Evolutionary conservation across 495 filamentous ascomycete genomes (phyloP).

Genomic region (Penicillium manginii): DNA sequence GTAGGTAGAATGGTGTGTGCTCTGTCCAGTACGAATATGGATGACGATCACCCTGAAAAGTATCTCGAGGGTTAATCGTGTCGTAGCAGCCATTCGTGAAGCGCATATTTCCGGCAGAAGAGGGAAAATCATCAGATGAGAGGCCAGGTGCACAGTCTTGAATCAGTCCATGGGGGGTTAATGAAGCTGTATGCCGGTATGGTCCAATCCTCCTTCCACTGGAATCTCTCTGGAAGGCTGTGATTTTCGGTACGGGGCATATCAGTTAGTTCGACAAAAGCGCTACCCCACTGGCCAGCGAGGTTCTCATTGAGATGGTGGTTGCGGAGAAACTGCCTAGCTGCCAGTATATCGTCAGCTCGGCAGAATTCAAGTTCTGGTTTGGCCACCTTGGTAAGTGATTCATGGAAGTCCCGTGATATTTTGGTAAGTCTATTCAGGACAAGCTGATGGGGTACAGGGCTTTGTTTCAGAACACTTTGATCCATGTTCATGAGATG

Average conservation of each 20-base stretch:
- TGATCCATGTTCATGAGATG: slow-evolving; percentile 36
- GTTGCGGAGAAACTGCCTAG: slow-evolving; percentile 33
- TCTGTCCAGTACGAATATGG: background rate
- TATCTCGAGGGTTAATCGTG: background rate
- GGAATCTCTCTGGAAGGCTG: slow-evolving; percentile 11
- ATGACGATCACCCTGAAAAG: background rate
- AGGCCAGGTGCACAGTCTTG: background rate
- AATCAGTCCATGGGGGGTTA: background rate
- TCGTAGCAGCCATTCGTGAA: background rate
- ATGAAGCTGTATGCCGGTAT: background rate
- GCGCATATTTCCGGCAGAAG: background rate
- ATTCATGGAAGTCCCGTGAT: slow-evolving; percentile 6
- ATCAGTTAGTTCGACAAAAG: slow-evolving; percentile 8
- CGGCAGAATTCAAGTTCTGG: slow-evolving; percentile 33
- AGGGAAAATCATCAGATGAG: background rate
- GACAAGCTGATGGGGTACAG: slow-evolving; percentile 26
- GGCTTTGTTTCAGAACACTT: slow-evolving; percentile 18
- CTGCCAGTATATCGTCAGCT: slow-evolving; percentile 28
- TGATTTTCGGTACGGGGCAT: background rate
- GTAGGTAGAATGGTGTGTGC: background rate
- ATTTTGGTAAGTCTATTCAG: slow-evolving; percentile 26
- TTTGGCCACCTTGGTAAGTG: slow-evolving; percentile 7
- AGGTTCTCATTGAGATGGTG: slow-evolving; percentile 28
- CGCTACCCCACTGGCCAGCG: slow-evolving; percentile 39
- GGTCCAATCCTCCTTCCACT: slow-evolving; percentile 20